Conservation (phyloP, 2,329 filamentous ascomycete species). For the Claviceps monticola region DNA sequence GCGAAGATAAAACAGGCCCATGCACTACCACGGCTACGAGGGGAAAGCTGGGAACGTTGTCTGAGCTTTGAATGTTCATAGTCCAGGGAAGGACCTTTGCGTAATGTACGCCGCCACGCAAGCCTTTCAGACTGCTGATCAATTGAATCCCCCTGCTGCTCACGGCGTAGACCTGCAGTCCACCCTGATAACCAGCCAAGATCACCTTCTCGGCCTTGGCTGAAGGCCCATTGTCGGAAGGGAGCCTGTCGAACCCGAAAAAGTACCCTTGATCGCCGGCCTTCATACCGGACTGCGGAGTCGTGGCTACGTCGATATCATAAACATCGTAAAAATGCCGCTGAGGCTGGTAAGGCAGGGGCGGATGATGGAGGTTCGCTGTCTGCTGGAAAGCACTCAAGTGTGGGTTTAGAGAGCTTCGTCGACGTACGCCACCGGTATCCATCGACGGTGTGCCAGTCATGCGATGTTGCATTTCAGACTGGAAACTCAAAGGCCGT, state of each 20-base stretch:
- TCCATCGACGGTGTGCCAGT: slow-evolving; percentile 26
- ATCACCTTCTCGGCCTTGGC: slow-evolving; percentile 47
- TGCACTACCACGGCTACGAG: slow-evolving; percentile 70
- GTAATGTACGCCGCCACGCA: slow-evolving; percentile 65
- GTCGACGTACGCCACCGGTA: slow-evolving; percentile 22
- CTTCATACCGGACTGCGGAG: slow-evolving; percentile 38
- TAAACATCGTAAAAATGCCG: slow-evolving; percentile 65
- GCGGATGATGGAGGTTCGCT: slow-evolving; percentile 35
- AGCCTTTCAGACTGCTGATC: slow-evolving; percentile 56
- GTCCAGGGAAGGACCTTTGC: slow-evolving; percentile 73
- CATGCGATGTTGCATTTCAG: slow-evolving; percentile 30
- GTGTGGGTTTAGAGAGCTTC: slow-evolving; percentile 38
- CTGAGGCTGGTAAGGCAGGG: slow-evolving; percentile 61
- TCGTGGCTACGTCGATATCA: slow-evolving; percentile 58
- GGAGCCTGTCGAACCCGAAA: slow-evolving; percentile 67
- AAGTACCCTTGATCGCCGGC: slow-evolving; percentile 60
- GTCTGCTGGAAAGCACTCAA: slow-evolving; percentile 27
- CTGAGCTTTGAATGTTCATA: slow-evolving; percentile 35
- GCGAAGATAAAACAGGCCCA: slow-evolving; percentile 48
- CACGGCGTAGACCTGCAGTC: slow-evolving; percentile 61
- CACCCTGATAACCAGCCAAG: slow-evolving; percentile 67
- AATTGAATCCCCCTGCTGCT: slow-evolving; percentile 58
- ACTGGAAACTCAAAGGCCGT: slow-evolving; percentile 41
- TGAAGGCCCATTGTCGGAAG: slow-evolving; percentile 23
- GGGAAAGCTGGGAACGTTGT: slow-evolving; percentile 54